Base-by-base conservation (phyloP, 805 yeast genomes). In the Pichia deserticola region DNA sequence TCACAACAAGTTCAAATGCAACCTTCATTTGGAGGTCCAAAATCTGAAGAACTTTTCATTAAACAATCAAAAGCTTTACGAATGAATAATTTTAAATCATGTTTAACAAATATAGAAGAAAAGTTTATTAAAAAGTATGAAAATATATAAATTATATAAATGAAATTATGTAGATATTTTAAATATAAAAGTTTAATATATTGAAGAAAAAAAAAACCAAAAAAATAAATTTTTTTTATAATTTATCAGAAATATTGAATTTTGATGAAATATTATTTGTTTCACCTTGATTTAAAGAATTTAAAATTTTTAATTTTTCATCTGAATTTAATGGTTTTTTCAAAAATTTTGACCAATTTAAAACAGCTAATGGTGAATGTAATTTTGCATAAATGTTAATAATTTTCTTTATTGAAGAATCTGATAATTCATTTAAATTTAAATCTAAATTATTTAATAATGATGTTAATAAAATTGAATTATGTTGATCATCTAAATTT, bases 41-140 rank as follows among this genome's bases (percentile, higher is more conserved):
- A 83, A 49, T 75, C 79, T 4, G 82, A 77, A 45, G 83, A 82
- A 60, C 56, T 84, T 25, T 84, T 86, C 73, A 71, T 71, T 48
- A 72, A 76, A 15, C 86, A 88, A 61, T 84, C 45, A 6, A 47
- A 50, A 8, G 28, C 25, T 4, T 33, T 45, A 20, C 40, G 34
- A 35, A 45, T 39, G 25, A 7, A 25, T 9, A 37, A 35, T 15
- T 50, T 37, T n/a, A 50, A 70, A 30, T 36, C 52, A 49, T 73
- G 81, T 44, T 74, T 82, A 42, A 80, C 76, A 12, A 79, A 76
- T 8, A 79, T 87, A 33, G 89, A 81, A 50, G 73, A 76, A 36
- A 74, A 96, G 56, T 74, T 82, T 10, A 40, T 55, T 25, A n/a
- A 43, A 5, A 43, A 35, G 13, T 42, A n/a, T 36, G 38, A 33